Evolutionary conservation across 164 flowering plant genomes (phyloP), one percentile per base, ranked within the genome.

Genomic region (Cinnamomum chago): DNA sequence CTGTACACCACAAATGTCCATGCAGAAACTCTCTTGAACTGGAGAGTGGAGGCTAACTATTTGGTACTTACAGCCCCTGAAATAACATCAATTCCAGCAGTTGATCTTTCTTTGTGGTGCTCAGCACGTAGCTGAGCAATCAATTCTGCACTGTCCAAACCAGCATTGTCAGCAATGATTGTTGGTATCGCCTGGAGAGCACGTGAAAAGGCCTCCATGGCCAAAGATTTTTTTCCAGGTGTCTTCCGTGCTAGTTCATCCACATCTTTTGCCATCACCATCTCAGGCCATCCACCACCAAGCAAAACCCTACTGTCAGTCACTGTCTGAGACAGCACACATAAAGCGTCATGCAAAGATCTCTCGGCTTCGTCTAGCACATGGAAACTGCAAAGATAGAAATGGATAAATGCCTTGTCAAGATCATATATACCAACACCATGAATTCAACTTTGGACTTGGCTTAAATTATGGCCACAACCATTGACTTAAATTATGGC

Each of bases 211-310:
- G 98, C 98, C 74, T 95, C 99, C 58, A 95, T 93, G 11, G 99
- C 98, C 81, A 87, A 98, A 66, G 99, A 92, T 78, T 85, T 93
- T 81, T 95, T 95, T 64, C 99, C 99, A 65, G 98, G 98, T 72
- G 99, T 96, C 77, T 79, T 91, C 24, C 91, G 83, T 22, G 98
- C 99, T 79, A 95, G 82, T 71, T 91, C 97, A 85, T 95, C 99
- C 68, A 95, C 95, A 75, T 87, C 97, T 83, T 90, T 95, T 40
- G 98, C 87, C 99, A 95, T 94, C 75, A 92, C 89, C 99, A 95
- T 92, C 88, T 95, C 99, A 62, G 99, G 98, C 98, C 99, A 95
- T 50, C 99, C 98, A 73, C 99, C 98, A 72, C 99, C 99, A 75
- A 91, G 85, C 78, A 95, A 80, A 71, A 95, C 97, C 79, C 98